Conservation (phyloP, 257 asterid genomes). For the Solanum lignicaule region DNA sequence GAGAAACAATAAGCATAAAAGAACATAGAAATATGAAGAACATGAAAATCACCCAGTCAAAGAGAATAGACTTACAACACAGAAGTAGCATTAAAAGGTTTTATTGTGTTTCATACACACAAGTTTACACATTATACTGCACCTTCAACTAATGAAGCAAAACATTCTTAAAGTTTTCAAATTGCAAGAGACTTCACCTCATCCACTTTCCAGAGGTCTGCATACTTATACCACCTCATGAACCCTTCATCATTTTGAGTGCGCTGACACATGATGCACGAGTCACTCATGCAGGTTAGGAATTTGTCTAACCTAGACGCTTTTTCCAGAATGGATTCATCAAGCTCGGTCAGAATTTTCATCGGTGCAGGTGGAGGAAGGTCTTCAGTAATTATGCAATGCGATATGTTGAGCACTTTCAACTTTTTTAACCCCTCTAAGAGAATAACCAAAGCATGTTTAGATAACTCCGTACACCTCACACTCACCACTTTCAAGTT, state of each 20-base stretch:
- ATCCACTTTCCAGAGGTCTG: constrained; percentile 68
- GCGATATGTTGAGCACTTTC: constrained; percentile 79
- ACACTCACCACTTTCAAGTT: constrained; percentile 60
- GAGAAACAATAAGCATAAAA: not conserved
- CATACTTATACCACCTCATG: constrained; percentile 76
- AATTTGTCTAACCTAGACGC: constrained; percentile 37
- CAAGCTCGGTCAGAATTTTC: constrained; percentile 26
- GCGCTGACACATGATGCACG: constrained; percentile 59
- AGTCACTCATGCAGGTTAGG: constrained; percentile 38
- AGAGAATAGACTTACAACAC: no score
- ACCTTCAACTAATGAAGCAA: not conserved
- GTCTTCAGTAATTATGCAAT: constrained; percentile 44
- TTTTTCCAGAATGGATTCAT: constrained; percentile 28
- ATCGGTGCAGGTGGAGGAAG: constrained; percentile 21
- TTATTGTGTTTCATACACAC: not conserved
- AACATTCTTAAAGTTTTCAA: constrained; percentile 7
- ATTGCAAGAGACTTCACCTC: constrained; percentile 60
- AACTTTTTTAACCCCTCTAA: constrained; percentile 40
- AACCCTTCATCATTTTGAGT: constrained; percentile 57
- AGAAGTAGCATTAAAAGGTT: not conserved
- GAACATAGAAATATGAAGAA: not conserved
- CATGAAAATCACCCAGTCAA: not conserved
- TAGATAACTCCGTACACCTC: constrained; percentile 43
- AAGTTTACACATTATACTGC: not conserved
- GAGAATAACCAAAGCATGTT: constrained; percentile 40